phyloP scores from a whole-genome alignment of 768 basidiomycete species.

The Leucocoprinus birnbaumii region DNA sequence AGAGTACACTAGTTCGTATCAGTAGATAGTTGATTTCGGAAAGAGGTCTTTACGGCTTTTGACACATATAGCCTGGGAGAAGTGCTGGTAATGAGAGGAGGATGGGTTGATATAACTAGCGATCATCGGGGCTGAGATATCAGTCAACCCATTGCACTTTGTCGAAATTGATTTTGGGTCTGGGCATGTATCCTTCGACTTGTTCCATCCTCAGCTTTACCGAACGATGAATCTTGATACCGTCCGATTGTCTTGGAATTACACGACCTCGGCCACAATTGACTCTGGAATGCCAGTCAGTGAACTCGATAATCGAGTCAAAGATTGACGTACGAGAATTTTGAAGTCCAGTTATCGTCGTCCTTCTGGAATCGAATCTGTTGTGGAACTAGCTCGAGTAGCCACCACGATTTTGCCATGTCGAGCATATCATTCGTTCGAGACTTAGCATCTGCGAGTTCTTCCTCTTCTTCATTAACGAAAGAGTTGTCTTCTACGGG shows the following conservation, averaged over 20 bases:
- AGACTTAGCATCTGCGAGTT: conserved; percentile 52
- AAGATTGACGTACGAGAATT: conserved; percentile 31
- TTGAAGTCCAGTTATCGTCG: conserved; percentile 35
- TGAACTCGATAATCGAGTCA: background rate
- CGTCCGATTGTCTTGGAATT: conserved; percentile 36
- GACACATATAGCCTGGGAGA: too few species aligned
- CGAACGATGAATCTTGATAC: conserved; percentile 41
- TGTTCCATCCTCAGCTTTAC: conserved; percentile 44
- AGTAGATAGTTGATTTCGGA: too few species aligned
- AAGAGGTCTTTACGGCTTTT: too few species aligned
- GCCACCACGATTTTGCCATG: conserved; percentile 54
- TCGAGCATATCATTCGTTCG: conserved; percentile 56
- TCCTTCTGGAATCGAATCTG: conserved; percentile 37
- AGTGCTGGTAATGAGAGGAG: too few species aligned
- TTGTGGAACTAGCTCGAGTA: conserved; percentile 51
- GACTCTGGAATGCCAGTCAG: conserved; percentile 21
- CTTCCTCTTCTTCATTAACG: conserved; percentile 56
- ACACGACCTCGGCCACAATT: conserved; percentile 41
- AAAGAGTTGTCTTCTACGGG: conserved; percentile 27
- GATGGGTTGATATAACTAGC: too few species aligned
- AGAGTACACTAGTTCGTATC: too few species aligned
- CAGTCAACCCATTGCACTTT: conserved; percentile 9
- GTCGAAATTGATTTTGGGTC: conserved; percentile 1
- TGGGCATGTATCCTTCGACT: background rate
- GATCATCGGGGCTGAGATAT: too few species aligned